Percentiles rank a stretch among this genome's conserved stretches.
These are phyloP conservation scores for Blastomyces gilchristii DNA, from an alignment of 2,329 filamentous ascomycete species.

Conservation along the genomic window DNA sequence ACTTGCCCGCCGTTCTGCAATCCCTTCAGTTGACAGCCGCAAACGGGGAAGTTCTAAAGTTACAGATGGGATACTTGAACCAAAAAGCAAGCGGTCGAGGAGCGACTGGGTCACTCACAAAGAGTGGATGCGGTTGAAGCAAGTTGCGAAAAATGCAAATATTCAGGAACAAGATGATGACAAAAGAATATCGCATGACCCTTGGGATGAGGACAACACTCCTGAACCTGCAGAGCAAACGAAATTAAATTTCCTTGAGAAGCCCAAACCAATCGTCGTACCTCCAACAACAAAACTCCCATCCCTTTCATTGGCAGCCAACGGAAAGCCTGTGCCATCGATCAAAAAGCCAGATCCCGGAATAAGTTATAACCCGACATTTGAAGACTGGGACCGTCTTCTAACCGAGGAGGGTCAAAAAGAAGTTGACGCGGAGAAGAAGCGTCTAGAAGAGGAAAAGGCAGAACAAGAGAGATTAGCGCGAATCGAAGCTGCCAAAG, in stretches of 20 bases:
- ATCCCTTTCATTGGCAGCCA: slow-evolving; percentile 72
- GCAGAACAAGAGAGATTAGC: slow-evolving; percentile 58
- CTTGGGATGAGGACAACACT: slow-evolving; percentile 54
- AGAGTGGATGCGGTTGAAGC: slow-evolving; percentile 67
- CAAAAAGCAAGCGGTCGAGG: slow-evolving; percentile 60
- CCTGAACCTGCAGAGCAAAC: slow-evolving; percentile 38
- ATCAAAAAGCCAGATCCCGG: slow-evolving; percentile 70
- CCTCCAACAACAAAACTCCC: slow-evolving; percentile 66
- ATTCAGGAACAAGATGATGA: slow-evolving; percentile 47
- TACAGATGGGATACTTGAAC: slow-evolving; percentile 60
- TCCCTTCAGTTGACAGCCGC: slow-evolving; percentile 65
- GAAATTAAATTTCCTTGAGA: slow-evolving; percentile 55
- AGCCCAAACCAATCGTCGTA: slow-evolving; percentile 55
- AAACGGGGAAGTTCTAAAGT: slow-evolving; percentile 62
- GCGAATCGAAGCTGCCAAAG: slow-evolving; percentile 60
- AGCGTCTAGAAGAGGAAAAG: slow-evolving; percentile 57
- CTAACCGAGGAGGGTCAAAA: slow-evolving; percentile 65
- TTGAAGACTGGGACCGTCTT: slow-evolving; percentile 73
- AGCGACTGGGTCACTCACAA: slow-evolving; percentile 73
- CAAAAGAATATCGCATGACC: slow-evolving; percentile 51
- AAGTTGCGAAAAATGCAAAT: slow-evolving; percentile 60
- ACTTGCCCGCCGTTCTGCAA: slow-evolving; percentile 67
- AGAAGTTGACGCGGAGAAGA: slow-evolving; percentile 67
- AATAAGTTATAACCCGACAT: slow-evolving; percentile 85
- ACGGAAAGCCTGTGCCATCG: slow-evolving; percentile 66